phyloP scores from a whole-genome alignment of 2,329 filamentous ascomycete species.

The Aspergillus uvarum region DNA sequence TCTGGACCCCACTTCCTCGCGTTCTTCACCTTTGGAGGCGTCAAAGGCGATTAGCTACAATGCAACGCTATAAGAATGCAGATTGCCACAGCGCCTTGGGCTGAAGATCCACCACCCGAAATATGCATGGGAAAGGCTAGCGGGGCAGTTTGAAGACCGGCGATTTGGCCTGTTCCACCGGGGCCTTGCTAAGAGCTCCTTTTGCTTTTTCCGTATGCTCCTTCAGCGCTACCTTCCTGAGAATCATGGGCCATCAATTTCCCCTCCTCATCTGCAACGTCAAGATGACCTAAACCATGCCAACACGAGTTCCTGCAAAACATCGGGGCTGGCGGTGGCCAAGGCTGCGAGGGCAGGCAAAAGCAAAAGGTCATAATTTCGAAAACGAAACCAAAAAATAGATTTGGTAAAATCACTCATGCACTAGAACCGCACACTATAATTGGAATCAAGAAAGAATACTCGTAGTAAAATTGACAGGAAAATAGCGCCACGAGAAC shows the following conservation, averaged over 20 bases:
- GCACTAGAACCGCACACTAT: not conserved
- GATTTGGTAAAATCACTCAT: not conserved
- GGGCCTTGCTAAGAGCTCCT: not conserved
- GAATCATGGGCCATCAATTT: not conserved
- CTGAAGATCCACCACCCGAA: not conserved
- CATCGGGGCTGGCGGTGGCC: not conserved
- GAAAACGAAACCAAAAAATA: not conserved
- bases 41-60: conserved; percentile 2
- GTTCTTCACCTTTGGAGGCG: not conserved
- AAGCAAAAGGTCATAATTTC: not conserved
- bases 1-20: not conserved
- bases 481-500: not conserved
- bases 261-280: conserved; percentile 3
- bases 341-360: not conserved
- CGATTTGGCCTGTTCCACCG: conserved; percentile 1
- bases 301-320: conserved; percentile 8
- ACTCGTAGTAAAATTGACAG: too few relatives aligned
- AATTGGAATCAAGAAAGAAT: too few relatives aligned
- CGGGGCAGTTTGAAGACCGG: not conserved
- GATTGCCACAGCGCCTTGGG: conserved; percentile 3
- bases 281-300: conserved; percentile 2
- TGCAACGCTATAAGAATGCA: not conserved
- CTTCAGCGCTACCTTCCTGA: not conserved
- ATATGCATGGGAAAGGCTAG: not conserved
- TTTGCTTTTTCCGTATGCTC: conserved; percentile 2